A percentile compares a stretch with the other conserved stretches of the same genome.
phyloP scores from a whole-genome alignment of 1,284 basidiomycete species.

The Irpex sp. region DNA sequence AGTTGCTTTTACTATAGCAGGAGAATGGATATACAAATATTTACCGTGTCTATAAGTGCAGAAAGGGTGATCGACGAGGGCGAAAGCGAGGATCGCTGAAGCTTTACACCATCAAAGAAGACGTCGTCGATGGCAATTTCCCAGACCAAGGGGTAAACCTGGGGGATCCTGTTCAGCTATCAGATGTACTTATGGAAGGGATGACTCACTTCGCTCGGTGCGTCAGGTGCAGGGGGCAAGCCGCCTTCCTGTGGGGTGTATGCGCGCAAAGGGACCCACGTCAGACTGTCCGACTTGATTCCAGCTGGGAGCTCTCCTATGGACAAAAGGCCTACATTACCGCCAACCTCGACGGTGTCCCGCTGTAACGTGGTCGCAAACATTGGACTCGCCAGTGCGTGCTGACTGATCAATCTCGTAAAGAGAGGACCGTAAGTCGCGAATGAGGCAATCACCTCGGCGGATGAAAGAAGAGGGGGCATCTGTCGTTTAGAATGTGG shows the following conservation, averaged over 20 bases:
- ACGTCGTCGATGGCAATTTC: conserved; percentile 56
- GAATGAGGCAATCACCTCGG: conserved; percentile 25
- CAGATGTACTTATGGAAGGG: too few species aligned
- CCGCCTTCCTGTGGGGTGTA: conserved; percentile 35
- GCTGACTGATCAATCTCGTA: conserved; percentile 21
- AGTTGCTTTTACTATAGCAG: not conserved
- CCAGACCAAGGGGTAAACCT: conserved; percentile 40
- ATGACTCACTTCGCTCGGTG: conserved; percentile 29
- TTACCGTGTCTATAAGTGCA: conserved; percentile 49
- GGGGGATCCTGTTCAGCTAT: too few species aligned
- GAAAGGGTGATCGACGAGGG: conserved; percentile 36
- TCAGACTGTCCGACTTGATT: conserved; percentile 29
- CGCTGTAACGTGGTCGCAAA: conserved; percentile 34
- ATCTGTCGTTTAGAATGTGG: conserved; percentile 12
- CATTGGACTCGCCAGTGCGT: conserved; percentile 21
- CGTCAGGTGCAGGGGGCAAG: conserved; percentile 27
- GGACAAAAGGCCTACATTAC: conserved; percentile 33
- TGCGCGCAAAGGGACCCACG: conserved; percentile 36
- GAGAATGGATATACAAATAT: conserved; percentile 11
- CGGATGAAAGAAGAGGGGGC: conserved; percentile 7
- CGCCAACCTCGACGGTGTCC: conserved; percentile 33
- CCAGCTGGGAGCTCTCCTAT: conserved; percentile 36
- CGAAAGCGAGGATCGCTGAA: conserved; percentile 39
- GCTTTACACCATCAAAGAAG: conserved; percentile 46
- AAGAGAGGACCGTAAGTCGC: conserved; percentile 26